Conservation (phyloP, 441 rosid genomes). For the Euphorbia schlechtendalii region DNA sequence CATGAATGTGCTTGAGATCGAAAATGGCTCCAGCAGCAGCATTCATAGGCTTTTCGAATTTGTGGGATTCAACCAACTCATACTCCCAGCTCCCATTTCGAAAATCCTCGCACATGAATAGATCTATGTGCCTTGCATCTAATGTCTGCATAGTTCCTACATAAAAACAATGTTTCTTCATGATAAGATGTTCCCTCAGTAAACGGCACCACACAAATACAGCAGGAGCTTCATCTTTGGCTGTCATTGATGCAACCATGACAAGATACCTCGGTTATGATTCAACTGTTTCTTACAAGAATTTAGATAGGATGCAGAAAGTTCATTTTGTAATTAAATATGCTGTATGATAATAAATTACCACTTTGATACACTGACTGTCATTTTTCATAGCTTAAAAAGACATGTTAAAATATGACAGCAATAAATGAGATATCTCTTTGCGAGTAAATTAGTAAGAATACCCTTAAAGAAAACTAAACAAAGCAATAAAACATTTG, state of each 20-base stretch:
- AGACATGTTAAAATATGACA: no score
- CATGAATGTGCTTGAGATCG: slow-evolving; percentile 63
- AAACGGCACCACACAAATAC: neutral
- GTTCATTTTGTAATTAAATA: neutral
- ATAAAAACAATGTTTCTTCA: slow-evolving; percentile 16
- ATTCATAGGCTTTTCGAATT: slow-evolving; percentile 32
- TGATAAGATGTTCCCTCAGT: neutral
- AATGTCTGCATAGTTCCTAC: slow-evolving; percentile 95
- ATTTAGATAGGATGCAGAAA: neutral
- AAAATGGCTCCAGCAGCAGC: slow-evolving; percentile 82
- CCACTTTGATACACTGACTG: no score
- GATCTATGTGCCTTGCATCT: slow-evolving; percentile 87
- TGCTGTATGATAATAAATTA: no score
- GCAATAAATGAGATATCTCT: no score
- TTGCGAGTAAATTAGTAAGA: no score
- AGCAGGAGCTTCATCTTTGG: neutral
- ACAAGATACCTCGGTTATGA: slow-evolving; percentile 5
- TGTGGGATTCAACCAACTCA: slow-evolving; percentile 58
- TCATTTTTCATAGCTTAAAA: no score
- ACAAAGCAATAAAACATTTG: no score
- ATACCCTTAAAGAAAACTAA: no score
- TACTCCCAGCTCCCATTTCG: slow-evolving; percentile 72
- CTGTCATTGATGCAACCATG: neutral
- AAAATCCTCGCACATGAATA: slow-evolving; percentile 54
- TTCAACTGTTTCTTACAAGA: neutral